Conservation (phyloP, 257 asterid species). For the Dorcoceras hygrometricum region DNA sequence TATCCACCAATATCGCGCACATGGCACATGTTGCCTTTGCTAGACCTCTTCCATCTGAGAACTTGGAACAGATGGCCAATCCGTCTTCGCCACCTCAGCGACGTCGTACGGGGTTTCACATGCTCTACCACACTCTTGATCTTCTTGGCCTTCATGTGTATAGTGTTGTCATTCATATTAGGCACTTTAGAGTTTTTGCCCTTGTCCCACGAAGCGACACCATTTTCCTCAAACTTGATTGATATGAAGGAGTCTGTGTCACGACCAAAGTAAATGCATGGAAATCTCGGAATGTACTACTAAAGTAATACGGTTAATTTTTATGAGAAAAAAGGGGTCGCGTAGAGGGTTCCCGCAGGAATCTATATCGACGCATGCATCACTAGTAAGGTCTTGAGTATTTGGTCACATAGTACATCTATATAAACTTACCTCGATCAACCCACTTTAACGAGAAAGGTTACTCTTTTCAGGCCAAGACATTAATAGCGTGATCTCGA, state of each 20-base stretch:
- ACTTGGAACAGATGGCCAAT: constrained; percentile 75
- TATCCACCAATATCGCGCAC: constrained; percentile 71
- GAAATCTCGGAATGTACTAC: background rate
- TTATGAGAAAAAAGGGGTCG: background rate
- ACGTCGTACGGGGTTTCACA: constrained; percentile 38
- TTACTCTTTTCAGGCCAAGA: no score
- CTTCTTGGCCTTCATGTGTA: constrained; percentile 25
- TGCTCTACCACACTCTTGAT: constrained; percentile 52
- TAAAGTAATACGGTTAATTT: background rate
- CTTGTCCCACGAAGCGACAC: constrained; percentile 55
- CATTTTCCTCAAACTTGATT: constrained; percentile 79
- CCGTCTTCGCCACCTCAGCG: constrained; percentile 77
- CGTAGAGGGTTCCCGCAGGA: no score
- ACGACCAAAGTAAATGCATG: background rate
- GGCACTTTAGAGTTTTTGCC: constrained; percentile 27
- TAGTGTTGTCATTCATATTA: constrained; percentile 5
- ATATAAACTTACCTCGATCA: no score
- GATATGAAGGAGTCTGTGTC: constrained; percentile 85
- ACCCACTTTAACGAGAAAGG: no score
- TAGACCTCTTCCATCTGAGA: constrained; percentile 62
- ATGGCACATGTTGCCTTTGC: constrained; percentile 47
- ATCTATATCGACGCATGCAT: no score
- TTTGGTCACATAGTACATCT: no score
- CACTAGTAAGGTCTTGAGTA: no score
- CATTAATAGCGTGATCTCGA: no score